Conservation (phyloP, 2,329 filamentous ascomycete genomes). For the Cercospora sp. region DNA sequence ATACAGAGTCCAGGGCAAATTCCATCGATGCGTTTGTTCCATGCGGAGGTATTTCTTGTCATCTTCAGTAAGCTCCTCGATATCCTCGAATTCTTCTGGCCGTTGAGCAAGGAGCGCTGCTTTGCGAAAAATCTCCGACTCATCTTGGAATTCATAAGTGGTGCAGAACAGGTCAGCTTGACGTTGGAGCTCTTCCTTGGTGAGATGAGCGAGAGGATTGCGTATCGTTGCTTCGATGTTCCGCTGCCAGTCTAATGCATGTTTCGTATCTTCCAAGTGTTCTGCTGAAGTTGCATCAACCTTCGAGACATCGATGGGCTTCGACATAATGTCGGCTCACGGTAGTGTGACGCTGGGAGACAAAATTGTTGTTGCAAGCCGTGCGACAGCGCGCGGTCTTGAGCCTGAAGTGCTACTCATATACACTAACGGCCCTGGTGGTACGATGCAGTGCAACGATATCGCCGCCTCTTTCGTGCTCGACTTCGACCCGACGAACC, state of each 20-base stretch:
- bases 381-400: neutral
- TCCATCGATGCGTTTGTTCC: slow-evolving; percentile 54
- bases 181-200: slow-evolving; percentile 13
- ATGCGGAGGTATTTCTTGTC: slow-evolving; percentile 47
- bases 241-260: neutral
- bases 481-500: neutral
- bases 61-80: slow-evolving; percentile 49
- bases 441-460: neutral
- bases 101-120: slow-evolving; percentile 55
- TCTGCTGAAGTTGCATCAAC: slow-evolving; percentile 8
- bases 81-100: slow-evolving; percentile 51
- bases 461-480: neutral
- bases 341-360: neutral
- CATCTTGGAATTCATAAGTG: slow-evolving; percentile 36
- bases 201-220: slow-evolving; percentile 20
- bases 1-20: slow-evolving; percentile 52
- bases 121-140: slow-evolving; percentile 53
- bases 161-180: slow-evolving; percentile 23
- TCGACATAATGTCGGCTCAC: neutral
- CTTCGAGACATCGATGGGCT: neutral
- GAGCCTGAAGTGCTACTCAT: neutral
- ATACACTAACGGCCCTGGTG: neutral
- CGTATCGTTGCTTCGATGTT: slow-evolving; percentile 17
- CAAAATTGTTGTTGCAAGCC: neutral
- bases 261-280: slow-evolving; percentile 16